These are phyloP conservation scores for Aquilaria agallochum DNA, from an alignment of 441 rosid species.

Conservation along the genomic window DNA sequence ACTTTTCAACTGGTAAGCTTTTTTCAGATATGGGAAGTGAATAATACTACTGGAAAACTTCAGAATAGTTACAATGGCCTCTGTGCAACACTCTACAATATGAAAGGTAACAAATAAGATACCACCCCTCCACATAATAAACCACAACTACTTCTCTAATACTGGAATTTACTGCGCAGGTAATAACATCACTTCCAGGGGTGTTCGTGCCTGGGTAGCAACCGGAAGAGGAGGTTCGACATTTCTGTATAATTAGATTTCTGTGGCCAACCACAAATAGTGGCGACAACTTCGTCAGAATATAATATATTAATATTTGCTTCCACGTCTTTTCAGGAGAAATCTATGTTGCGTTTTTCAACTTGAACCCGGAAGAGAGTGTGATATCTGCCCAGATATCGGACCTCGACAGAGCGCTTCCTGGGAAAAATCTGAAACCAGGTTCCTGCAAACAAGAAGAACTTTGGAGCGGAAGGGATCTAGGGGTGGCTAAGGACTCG, in stretches of 20 bases:
- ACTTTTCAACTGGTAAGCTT: not conserved
- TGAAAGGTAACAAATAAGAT: slow-evolving; percentile 29
- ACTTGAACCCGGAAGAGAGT: slow-evolving; percentile 42
- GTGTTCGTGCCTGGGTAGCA: slow-evolving; percentile 80
- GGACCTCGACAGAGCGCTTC: slow-evolving; percentile 50
- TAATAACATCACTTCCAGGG: slow-evolving; percentile 24
- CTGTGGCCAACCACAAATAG: too few species aligned
- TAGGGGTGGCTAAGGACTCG: slow-evolving; percentile 20
- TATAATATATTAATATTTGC: too few species aligned
- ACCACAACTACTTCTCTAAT: too few species aligned
- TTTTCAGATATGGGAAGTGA: slow-evolving; percentile 65
- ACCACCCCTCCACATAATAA: too few species aligned
- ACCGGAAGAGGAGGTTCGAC: slow-evolving; percentile 54
- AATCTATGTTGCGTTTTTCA: slow-evolving; percentile 68
- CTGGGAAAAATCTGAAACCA: slow-evolving; percentile 22
- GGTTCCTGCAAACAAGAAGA: slow-evolving; percentile 44
- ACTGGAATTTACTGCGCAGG: slow-evolving; percentile 23
- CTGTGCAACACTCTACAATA: slow-evolving; percentile 47
- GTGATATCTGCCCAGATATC: slow-evolving; percentile 45
- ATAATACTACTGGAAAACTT: slow-evolving; percentile 45
- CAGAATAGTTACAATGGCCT: slow-evolving; percentile 69
- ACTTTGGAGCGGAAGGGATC: slow-evolving; percentile 52
- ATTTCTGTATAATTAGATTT: not conserved
- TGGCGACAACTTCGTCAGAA: too few species aligned
- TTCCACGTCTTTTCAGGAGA: slow-evolving; percentile 35